Evolutionary conservation across 2,329 filamentous ascomycete genomes (phyloP), one percentile per base, ranked within the genome.

Genomic region (Emmonsia crescens): DNA sequence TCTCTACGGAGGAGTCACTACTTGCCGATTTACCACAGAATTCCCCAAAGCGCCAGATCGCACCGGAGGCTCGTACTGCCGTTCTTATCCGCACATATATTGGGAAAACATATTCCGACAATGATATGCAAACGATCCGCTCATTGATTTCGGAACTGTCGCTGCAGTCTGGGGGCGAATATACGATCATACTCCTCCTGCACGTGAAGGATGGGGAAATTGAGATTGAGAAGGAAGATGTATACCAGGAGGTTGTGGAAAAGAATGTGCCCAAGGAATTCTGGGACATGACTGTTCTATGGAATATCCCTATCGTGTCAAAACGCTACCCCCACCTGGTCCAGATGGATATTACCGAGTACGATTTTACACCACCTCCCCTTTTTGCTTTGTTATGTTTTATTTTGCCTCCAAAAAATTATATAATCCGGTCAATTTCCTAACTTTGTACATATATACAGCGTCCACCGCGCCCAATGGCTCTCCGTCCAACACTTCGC

Each of bases 51-150:
- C 40, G 38, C 21, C 60, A 63, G 64, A 64, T 57, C 57, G 51
- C 63, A 71, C 67, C 77, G 76, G 57, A 75, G 75, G 75, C 82
- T 0, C 82, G 89, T 27, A 93, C 89, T 0, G 91, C 89, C 2
- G 81, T 96, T 5, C 83, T 96, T 0, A 83, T 96, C 29, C 84
- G 92, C 29, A 88, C 88, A 57, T 96, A 89, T 89, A 85, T 87
- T 66, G 88, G 89, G 67, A 95, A 89, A 67, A 68, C 84, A 9
- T 96, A 91, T 80, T 85, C 85, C 10, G 83, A 88, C 49, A 89
- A 96, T 68, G 89, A 94, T 69, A 80, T 93, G 57, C 84, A 92
- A 73, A 90, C 91, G 69, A 75, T 96, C 42, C 87, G 92, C 36
- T 87, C 91, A 38, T 84, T 96, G 75, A 91, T 96, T 69, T 84